Conservation (phyloP, 2,329 filamentous ascomycete species). For the Fusarium poae region DNA sequence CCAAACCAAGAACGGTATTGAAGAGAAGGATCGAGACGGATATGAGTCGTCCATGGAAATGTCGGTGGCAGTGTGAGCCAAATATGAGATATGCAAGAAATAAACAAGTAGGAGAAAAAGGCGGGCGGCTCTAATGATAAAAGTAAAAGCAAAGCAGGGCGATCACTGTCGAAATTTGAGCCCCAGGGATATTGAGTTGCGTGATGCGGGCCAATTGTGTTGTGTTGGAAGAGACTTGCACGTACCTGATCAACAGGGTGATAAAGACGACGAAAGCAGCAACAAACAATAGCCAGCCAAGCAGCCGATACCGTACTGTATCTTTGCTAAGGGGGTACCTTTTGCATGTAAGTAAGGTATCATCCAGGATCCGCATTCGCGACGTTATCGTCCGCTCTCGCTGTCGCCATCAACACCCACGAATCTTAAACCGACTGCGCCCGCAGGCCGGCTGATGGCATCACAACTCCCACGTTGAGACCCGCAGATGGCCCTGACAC, state of each 20-base stretch:
- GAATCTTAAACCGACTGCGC: slow-evolving; percentile 50
- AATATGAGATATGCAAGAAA: slow-evolving; percentile 37
- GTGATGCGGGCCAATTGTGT: slow-evolving; percentile 43
- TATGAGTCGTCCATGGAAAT: slow-evolving; percentile 49
- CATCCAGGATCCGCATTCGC: slow-evolving; percentile 37
- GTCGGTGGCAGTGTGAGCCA: slow-evolving; percentile 39
- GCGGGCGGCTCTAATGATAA: slow-evolving; percentile 49
- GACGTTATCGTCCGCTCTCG: slow-evolving; percentile 48
- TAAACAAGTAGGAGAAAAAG: slow-evolving; percentile 23
- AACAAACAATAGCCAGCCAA: slow-evolving; percentile 1
- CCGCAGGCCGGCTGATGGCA: slow-evolving; percentile 49
- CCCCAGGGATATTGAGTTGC: slow-evolving; percentile 47
- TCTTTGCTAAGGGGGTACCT: slow-evolving; percentile 27
- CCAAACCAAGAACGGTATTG: slow-evolving; percentile 41
- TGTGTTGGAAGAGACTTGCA: slow-evolving; percentile 34
- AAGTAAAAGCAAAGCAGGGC: slow-evolving; percentile 48
- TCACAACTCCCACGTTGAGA: slow-evolving; percentile 50
- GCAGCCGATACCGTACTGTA: slow-evolving; percentile 11
- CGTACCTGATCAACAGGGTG: slow-evolving; percentile 14
- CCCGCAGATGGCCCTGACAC: slow-evolving; percentile 48
- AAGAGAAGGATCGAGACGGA: slow-evolving; percentile 34
- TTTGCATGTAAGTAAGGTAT: background rate
- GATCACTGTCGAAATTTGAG: slow-evolving; percentile 48
- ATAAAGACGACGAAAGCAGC: slow-evolving; percentile 10
- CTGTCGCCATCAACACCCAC: slow-evolving; percentile 46